These are phyloP conservation scores for Stylonectria norvegica DNA, from an alignment of 2,329 filamentous ascomycete species.

Conservation along the genomic window DNA sequence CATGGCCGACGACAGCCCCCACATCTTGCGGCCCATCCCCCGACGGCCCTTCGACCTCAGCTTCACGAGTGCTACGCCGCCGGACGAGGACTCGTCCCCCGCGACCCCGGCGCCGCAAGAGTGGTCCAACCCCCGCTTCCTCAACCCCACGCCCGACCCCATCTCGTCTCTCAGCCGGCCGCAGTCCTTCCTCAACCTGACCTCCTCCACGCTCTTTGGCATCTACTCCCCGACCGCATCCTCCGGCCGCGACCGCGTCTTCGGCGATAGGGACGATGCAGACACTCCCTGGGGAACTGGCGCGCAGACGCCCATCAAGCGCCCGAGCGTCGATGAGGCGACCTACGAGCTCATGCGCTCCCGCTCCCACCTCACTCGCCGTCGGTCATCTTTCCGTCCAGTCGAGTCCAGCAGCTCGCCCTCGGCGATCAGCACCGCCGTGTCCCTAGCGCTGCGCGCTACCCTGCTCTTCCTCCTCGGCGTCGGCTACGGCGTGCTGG, in stretches of 20 bases:
- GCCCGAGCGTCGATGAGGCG: conserved; percentile 42
- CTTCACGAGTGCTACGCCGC: conserved; percentile 44
- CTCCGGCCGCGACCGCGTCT: conserved; percentile 46
- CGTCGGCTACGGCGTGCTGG: conserved; percentile 75
- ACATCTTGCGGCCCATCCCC: conserved; percentile 66
- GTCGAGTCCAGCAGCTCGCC: conserved; percentile 22
- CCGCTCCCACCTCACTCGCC: conserved; percentile 33
- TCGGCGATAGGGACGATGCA: conserved; percentile 47
- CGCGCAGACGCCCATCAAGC: conserved; percentile 61
- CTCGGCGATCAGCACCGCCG: conserved; percentile 25
- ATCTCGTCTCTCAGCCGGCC: conserved; percentile 56
- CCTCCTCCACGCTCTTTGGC: conserved; percentile 81
- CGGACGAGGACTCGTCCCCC: conserved; percentile 31
- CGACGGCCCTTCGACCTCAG: conserved; percentile 67
- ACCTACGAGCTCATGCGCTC: conserved; percentile 44
- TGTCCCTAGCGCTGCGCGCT: conserved; percentile 55
- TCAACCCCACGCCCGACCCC: conserved; percentile 39
- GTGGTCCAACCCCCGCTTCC: conserved; percentile 33
- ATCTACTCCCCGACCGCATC: conserved; percentile 75
- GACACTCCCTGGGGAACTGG: conserved; percentile 77
- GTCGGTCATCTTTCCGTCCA: conserved; percentile 35
- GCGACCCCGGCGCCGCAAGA: conserved; percentile 20
- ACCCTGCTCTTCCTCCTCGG: conserved; percentile 74
- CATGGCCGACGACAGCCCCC: conserved; percentile 46
- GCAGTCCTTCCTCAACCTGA: conserved; percentile 80